Evolutionary conservation across 495 filamentous ascomycete species (phyloP).

Genomic region (Tuber calosporum): DNA sequence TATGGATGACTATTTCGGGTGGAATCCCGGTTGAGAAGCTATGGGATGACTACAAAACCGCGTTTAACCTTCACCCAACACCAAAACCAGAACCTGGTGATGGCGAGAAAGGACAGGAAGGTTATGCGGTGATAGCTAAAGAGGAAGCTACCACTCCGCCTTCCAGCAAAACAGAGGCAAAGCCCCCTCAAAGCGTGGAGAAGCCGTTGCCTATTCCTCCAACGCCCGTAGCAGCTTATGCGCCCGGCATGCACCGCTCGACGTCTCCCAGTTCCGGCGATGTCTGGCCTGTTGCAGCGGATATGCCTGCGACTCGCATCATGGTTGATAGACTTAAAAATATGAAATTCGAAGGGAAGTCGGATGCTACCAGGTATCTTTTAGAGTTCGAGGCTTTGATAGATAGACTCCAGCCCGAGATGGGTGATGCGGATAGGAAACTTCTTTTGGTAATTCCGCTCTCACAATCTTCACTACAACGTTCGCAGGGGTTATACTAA

Average conservation of each 20-base stretch:
- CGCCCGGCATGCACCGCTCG: not conserved
- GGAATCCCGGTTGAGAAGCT: constrained; percentile 58
- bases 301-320: not conserved
- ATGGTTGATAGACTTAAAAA: not conserved
- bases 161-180: not conserved
- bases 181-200: not conserved
- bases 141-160: not conserved
- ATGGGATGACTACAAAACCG: constrained; percentile 61
- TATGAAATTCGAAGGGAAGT: constrained; percentile 9
- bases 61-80: constrained; percentile 12
- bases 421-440: constrained; percentile 12
- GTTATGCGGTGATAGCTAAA: not conserved
- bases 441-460: constrained; percentile 8
- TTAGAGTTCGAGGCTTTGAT: constrained; percentile 19
- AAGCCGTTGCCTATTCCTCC: not conserved
- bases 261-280: not conserved
- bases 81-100: not conserved
- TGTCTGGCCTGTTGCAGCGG: not conserved
- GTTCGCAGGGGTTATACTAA: not conserved
- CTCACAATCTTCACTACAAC: not conserved
- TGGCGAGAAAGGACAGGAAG: constrained; percentile 7
- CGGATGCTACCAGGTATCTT: constrained; percentile 15
- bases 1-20: constrained; percentile 64
- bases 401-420: constrained; percentile 11
- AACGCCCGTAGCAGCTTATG: not conserved